Evolutionary conservation across 495 filamentous ascomycete species (phyloP), one percentile per base, ranked within the genome.

Genomic region (Penicillium canariense): DNA sequence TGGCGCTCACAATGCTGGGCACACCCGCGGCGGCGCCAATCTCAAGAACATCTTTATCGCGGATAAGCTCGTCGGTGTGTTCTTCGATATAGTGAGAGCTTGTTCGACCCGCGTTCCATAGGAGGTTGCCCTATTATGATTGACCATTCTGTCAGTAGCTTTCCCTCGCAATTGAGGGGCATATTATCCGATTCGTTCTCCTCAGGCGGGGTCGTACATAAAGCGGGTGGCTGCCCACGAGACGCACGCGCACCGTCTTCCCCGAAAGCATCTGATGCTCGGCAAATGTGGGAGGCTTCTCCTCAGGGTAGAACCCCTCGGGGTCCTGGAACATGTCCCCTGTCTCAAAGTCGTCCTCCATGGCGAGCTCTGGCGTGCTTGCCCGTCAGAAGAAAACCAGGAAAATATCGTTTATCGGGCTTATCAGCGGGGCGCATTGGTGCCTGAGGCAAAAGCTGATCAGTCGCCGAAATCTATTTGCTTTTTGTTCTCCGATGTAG

Each of bases 11-110:
- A 22, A 97, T 81, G 59, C 84, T 87, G 1, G 92, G 92, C 3
- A 96, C 79, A 1, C 92, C 93, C 0, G 89, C 89, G 26, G 89
- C 93, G 14, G 93, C 91, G 48, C 93, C 93, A 40, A 97, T 86
- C 68, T 97, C 93, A 11, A 96, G 84, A 4, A 96, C 81, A 23
- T 84, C 80, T 49, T 84, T 87, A 32, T 68, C 73, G 1, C 65
- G 52, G 20, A 95, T 74, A 10, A 90, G 77, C 0, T 60, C 53
- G 2, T 64, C 57, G 14, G 84, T 78, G 54, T 83, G 74, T 23
- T 78, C 65, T 68, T 96, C 87, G 54, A 97, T 84, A 72, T 91
- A 90, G 55, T 81, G 71, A 10, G 91, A 81, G 48, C 91, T 81
- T 10, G 86, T 81, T 18, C 85, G 84, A 48, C 85, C 83, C 48